Base-by-base conservation (phyloP, 148 eudicot genomes). In the Dianthus caryophyllus region DNA sequence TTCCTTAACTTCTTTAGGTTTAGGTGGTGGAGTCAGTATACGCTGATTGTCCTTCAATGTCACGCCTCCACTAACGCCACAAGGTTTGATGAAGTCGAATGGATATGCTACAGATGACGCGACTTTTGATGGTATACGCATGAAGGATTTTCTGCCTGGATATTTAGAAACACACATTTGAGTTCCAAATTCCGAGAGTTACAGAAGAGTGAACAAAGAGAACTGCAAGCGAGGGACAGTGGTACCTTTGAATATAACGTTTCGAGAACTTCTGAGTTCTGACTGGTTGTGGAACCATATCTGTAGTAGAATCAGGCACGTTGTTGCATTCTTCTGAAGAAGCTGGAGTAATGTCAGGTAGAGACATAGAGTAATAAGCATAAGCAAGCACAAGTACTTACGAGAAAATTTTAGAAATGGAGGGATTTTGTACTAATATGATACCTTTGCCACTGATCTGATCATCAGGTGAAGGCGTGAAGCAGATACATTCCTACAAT, bases 211-310 rank as follows among this genome's bases (percentile, higher is more conserved):
- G 16, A 7, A 53, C 22, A 53, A 48, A 48, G 52, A 15, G 17
- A 13, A 53, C 9, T 53, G 41, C 17, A 17, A 4, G 17, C 24
- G 57, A 8, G 17, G 27, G 1, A 47, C 15, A 55, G 14, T 59
- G n/a, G n/a, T 74, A 93, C 98, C 98, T 87, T 78, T 93, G 55
- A 87, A 81, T 61, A 88, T 74, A 36, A 86, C 72, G 64, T 84
- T 93, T 67, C 68, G 80, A 66, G 84, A 80, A 59, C 80, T n/a
- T n/a, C n/a, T n/a, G n/a, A n/a, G n/a, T 78, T 67, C 65, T 79
- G 66, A 82, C 75, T 53, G 78, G 68, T 15, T 47, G 75, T 70
- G 68, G 81, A 72, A 77, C 73, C 21, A 21, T 59, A 67, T 50
- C 73, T 33, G 81, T 71, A 67, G 72, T 79, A 66, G 71, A 70